phyloP scores from a whole-genome alignment of 1,284 basidiomycete species.

The Ganoderma leucocontextum region DNA sequence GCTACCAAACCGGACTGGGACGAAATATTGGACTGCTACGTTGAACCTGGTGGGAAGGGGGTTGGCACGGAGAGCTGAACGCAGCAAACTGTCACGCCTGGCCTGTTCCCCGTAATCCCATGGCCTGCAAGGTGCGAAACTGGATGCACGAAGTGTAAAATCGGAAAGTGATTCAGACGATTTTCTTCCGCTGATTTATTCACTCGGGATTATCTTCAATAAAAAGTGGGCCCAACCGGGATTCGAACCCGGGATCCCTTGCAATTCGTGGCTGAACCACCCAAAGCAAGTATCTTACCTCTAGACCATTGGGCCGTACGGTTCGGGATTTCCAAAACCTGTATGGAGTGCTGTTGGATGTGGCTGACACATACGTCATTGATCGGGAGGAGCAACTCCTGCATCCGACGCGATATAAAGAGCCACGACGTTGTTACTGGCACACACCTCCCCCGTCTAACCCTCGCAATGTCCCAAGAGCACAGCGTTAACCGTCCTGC shows the following conservation, averaged over 20 bases:
- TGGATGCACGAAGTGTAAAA: too few species aligned
- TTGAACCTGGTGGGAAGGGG: too few species aligned
- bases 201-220: too few species aligned
- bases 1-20: too few species aligned
- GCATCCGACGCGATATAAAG: not conserved
- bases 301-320: constrained; percentile 48
- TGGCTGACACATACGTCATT: not conserved
- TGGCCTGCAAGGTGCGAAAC: too few species aligned
- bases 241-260: constrained; percentile 51
- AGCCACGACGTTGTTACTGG: not conserved
- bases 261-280: constrained; percentile 35
- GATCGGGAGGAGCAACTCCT: not conserved
- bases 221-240: constrained; percentile 45
- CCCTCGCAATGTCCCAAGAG: not conserved
- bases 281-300: constrained; percentile 54
- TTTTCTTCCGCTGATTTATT: too few species aligned
- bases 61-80: too few species aligned
- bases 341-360: not conserved
- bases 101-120: too few species aligned
- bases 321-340: not conserved
- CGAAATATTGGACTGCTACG: too few species aligned
- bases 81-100: too few species aligned
- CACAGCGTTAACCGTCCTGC: not conserved
- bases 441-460: not conserved
- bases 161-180: too few species aligned